Percentiles rank a stretch among this genome's conserved stretches.
Evolutionary conservation across 768 basidiomycete genomes (phyloP).

Genomic region (Heimioporus sp.): DNA sequence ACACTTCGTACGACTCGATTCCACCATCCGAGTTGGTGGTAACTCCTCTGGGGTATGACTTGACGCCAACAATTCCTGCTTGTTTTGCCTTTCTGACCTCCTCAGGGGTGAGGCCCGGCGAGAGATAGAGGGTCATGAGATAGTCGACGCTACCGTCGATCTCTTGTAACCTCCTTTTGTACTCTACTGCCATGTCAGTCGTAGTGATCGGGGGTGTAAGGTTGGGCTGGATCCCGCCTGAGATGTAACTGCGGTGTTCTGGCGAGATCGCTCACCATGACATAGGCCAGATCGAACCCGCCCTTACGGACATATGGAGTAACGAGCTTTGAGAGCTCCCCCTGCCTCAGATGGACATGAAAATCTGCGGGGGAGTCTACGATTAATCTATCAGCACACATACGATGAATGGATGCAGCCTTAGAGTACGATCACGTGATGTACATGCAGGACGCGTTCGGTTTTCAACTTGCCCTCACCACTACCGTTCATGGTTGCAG

Average conservation of each 20-base stretch:
- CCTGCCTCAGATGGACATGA: constrained; percentile 96
- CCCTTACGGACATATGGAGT: constrained; percentile 88
- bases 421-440: constrained; percentile 32
- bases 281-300: constrained; percentile 89
- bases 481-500: constrained; percentile 60
- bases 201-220: constrained; percentile 84
- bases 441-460: constrained; percentile 20
- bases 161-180: constrained; percentile 69
- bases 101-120: constrained; percentile 82
- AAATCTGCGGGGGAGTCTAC: constrained; percentile 77
- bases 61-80: constrained; percentile 86
- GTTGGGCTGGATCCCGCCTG: constrained; percentile 67
- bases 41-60: constrained; percentile 95
- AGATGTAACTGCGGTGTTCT: constrained; percentile 8
- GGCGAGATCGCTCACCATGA: constrained; percentile 67
- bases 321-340: constrained; percentile 75
- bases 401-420: constrained; percentile 9
- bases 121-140: constrained; percentile 97
- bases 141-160: constrained; percentile 82
- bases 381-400: constrained; percentile 21
- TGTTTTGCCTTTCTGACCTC: constrained; percentile 86
- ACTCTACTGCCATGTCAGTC: constrained; percentile 76
- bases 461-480: constrained; percentile 28
- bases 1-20: constrained; percentile 92
- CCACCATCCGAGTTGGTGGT: constrained; percentile 97